These are phyloP conservation scores for Ceratobasidium sp. DNA, from an alignment of 1,284 basidiomycete species.

Conservation along the genomic window DNA sequence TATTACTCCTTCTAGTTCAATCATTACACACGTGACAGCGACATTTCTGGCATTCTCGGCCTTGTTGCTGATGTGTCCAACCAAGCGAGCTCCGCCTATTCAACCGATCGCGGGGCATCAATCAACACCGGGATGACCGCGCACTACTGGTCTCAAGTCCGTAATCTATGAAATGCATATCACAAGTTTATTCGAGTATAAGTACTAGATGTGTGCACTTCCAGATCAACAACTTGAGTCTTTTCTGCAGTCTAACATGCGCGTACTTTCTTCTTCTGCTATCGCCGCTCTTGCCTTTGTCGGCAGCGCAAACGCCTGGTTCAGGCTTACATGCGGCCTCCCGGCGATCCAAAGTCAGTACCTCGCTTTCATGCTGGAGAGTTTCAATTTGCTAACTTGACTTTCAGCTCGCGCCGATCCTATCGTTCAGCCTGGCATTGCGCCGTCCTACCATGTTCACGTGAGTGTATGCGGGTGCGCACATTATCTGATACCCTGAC, in stretches of 20 bases:
- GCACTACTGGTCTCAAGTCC: background rate
- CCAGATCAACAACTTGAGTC: background rate
- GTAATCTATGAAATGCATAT: background rate
- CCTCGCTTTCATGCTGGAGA: background rate
- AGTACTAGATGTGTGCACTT: background rate
- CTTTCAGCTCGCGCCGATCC: constrained; percentile 54
- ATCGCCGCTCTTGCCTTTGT: constrained; percentile 42
- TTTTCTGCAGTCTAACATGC: constrained; percentile 18
- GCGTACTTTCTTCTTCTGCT: constrained; percentile 14
- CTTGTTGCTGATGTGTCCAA: background rate
- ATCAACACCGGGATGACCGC: background rate
- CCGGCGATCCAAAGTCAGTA: constrained; percentile 49
- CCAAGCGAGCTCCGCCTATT: background rate
- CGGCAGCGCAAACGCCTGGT: constrained; percentile 50
- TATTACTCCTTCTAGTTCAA: too few relatives aligned
- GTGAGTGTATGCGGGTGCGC: constrained; percentile 41
- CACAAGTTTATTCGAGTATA: too few relatives aligned
- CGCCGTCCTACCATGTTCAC: constrained; percentile 54
- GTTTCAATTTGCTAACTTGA: background rate
- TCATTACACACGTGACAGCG: too few relatives aligned
- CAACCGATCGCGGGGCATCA: background rate
- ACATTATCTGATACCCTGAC: background rate
- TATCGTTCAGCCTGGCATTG: constrained; percentile 52
- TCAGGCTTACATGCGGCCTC: constrained; percentile 53
- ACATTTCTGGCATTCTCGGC: too few relatives aligned